Conservation (phyloP, 805 yeast species). For the Jamesozyma spencerorum region DNA sequence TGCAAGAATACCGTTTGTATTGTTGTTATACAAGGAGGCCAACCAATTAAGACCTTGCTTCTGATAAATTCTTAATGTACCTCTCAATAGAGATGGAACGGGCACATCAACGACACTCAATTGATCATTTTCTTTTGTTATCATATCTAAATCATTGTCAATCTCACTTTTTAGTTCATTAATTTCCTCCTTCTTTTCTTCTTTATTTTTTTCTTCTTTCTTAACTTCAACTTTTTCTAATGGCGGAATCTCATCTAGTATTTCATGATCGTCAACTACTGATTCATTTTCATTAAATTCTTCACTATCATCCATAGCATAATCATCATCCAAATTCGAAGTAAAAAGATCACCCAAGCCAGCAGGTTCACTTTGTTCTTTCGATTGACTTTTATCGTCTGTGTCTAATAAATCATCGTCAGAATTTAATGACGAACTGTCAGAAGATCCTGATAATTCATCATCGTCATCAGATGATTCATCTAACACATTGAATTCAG, state of each 20-base stretch:
- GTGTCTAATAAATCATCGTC: constrained; percentile 2
- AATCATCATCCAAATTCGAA: constrained; percentile 12
- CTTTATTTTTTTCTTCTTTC: constrained; percentile 5
- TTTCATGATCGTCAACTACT: constrained; percentile 7
- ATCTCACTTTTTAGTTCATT: constrained; percentile 11
- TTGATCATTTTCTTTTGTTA: constrained; percentile 16
- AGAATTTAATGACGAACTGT: background rate
- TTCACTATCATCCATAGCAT: constrained; percentile 1
- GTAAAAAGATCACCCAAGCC: constrained; percentile 10
- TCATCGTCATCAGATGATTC: too few relatives aligned
- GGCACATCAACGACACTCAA: constrained; percentile 62
- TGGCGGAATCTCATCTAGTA: background rate
- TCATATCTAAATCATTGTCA: constrained; percentile 7
- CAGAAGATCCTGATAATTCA: constrained; percentile 6
- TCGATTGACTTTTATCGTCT: constrained; percentile 7
- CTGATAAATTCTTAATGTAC: constrained; percentile 81
- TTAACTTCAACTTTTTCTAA: constrained; percentile 1
- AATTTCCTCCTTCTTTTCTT: constrained; percentile 10
- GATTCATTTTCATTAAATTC: constrained; percentile 3
- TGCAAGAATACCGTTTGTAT: constrained; percentile 93
- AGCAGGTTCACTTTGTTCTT: constrained; percentile 30
- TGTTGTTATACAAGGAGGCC: constrained; percentile 83
- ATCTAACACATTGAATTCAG: background rate
- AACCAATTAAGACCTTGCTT: constrained; percentile 96
- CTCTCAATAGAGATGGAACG: constrained; percentile 65